Percentiles rank a stretch among this genome's conserved stretches.
Conservation (phyloP, 495 filamentous ascomycete genomes). For the Aspergillus saccharolyticus region DNA sequence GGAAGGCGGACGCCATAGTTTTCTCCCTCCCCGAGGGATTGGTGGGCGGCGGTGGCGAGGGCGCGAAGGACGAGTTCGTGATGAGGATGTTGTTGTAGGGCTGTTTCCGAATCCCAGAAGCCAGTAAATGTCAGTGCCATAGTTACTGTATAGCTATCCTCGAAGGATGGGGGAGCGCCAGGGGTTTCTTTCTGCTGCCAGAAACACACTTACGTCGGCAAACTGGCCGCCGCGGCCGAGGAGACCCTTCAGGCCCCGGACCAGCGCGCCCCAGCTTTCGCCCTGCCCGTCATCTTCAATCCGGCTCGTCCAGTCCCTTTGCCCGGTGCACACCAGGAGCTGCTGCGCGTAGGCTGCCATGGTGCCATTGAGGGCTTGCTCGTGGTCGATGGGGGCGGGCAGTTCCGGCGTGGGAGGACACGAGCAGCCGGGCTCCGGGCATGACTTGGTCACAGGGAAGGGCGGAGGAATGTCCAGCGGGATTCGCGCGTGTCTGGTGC, state of each 20-base stretch:
- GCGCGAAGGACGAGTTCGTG: constrained; percentile 63
- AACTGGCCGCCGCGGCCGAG: constrained; percentile 61
- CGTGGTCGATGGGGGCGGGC: constrained; percentile 71
- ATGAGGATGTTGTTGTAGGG: constrained; percentile 74
- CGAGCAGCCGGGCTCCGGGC: constrained; percentile 65
- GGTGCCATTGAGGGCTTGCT: constrained; percentile 62
- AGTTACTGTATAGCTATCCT: neutral
- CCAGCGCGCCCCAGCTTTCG: constrained; percentile 51
- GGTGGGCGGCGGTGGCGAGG: constrained; percentile 35
- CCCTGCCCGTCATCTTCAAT: constrained; percentile 59
- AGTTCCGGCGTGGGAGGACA: constrained; percentile 61
- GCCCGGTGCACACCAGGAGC: constrained; percentile 74
- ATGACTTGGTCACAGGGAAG: constrained; percentile 50
- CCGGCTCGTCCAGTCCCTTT: constrained; percentile 68
- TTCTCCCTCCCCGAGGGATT: too few species aligned
- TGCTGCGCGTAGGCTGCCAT: constrained; percentile 79
- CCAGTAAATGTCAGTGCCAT: constrained; percentile 5
- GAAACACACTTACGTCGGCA: constrained; percentile 57
- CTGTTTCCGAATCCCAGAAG: constrained; percentile 46
- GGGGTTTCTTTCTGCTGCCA: too few species aligned
- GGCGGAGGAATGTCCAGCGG: constrained; percentile 39
- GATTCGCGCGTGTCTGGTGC: constrained; percentile 20
- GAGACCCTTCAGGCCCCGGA: constrained; percentile 62
- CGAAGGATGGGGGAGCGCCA: too few species aligned
- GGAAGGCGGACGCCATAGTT: constrained; percentile 63